Base-by-base conservation (phyloP, 106 monocot genomes). In the Dendrobium huoshanense region DNA sequence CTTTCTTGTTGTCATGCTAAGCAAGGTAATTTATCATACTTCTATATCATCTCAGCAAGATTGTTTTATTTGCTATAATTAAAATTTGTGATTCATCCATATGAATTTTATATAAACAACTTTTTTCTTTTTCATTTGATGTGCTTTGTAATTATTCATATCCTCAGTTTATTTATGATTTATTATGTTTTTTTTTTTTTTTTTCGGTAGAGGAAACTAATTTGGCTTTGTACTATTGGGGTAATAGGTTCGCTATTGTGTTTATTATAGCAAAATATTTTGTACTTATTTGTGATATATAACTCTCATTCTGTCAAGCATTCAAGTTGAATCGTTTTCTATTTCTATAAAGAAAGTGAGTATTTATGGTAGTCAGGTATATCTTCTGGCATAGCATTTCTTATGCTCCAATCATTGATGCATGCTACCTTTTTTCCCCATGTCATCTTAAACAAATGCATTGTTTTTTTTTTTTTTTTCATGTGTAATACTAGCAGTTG, bases 1-100 rank as follows among this genome's bases (percentile, higher is more conserved):
- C 55, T 99, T 99, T 90, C 89, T 99, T 79, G 98, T 99, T 79
- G 98, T 99, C 81, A 99, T 99, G 98, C 98, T 95, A 67, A 95
- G 92, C 83, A 98, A 98, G 94, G 97, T 98, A 77, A 55, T 27
- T 4, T 45, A 19, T 55, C 20, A 42, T 74, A 41, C 43, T 74
- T 74, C 11, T 70, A 70, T 70, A 37, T 70, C n/a, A 70, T 70
- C 37, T 33, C 20, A 15, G 2, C 70, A 4, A 37, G 31, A 22
- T 61, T 61, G 4, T 61, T 61, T 5, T 61, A 5, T 22, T 61
- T 61, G 61, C 7, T 61, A 5, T 61, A 61, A 22, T 22, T 51
- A 51, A 51, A 51, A 3, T 51, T 65, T 65, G 64, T 9, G 64
- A 5, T 18, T 58, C 58, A 58, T 24, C 67, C 27, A 24, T 29